These are phyloP conservation scores for Suillus spraguei DNA, from an alignment of 768 basidiomycete species.

Conservation along the genomic window DNA sequence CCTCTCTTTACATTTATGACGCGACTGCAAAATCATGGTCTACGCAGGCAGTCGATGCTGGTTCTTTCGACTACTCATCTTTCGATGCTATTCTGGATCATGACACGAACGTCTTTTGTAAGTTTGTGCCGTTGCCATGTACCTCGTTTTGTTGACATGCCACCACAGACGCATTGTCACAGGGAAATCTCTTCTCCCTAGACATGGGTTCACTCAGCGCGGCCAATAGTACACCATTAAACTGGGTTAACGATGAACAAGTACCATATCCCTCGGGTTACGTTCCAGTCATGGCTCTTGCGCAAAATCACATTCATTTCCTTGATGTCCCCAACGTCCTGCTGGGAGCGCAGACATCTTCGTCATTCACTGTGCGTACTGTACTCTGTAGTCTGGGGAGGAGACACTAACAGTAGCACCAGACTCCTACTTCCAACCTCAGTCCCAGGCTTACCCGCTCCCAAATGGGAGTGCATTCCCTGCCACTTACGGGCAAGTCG, in stretches of 20 bases:
- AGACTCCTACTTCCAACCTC: conserved; percentile 84
- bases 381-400: no score
- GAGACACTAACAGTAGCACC: background rate
- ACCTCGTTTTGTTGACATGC: background rate
- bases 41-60: conserved; percentile 60
- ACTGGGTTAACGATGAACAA: conserved; percentile 66
- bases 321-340: conserved; percentile 67
- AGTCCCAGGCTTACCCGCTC: conserved; percentile 57
- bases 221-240: conserved; percentile 56
- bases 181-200: conserved; percentile 65
- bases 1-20: conserved; percentile 80
- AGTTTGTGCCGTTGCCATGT: conserved; percentile 18
- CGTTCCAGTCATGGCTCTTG: conserved; percentile 75
- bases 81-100: conserved; percentile 85
- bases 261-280: conserved; percentile 62
- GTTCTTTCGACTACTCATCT: conserved; percentile 61
- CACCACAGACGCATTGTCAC: conserved; percentile 65
- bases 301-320: conserved; percentile 88
- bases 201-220: conserved; percentile 68
- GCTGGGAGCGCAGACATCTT: conserved; percentile 78
- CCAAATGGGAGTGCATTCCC: conserved; percentile 58
- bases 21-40: conserved; percentile 76
- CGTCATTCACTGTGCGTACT: conserved; percentile 82
- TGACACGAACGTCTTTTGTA: conserved; percentile 91
- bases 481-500: conserved; percentile 63